Base-by-base conservation (phyloP, 1,284 basidiomycete species). In the Volvariella volvacea region DNA sequence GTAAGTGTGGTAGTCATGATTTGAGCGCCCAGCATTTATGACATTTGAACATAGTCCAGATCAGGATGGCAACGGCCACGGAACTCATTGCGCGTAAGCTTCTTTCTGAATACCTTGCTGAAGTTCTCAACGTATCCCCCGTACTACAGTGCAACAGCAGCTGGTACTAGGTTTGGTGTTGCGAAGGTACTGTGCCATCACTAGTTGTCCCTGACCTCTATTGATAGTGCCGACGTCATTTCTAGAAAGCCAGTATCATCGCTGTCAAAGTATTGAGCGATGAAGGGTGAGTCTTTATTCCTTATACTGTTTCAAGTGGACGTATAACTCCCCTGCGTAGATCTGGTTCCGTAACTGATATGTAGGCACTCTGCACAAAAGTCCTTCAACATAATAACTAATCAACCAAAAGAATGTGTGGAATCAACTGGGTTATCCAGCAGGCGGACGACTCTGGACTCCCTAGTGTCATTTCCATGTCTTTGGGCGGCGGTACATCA, bases 231-330 rank as follows among this genome's bases (percentile, higher is more conserved):
- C 34, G 30, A 43, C 20, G 22, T 16, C 9, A 17, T 7, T 42
- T 21, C 10, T 15, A 42, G 41, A 41, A 50, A 56, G 53, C 58
- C 28, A 55, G 44, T 33, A 25, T 88, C 48, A 74, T 84, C 49
- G 83, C 84, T 39, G 83, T 88, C 67, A 87, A 88, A 68, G 83
- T 87, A n/a, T 73, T 87, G 47, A 75, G 76, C 36, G 72, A 75
- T 45, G 66, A 72, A 15, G 34, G 34, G 34, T 36, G 15, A 6
- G 34, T 43, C 20, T 36, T 9, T 31, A 19, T 14, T 19, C 17
- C 14, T 36, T 28, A 15, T n/a, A n/a, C n/a, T n/a, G n/a, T n/a
- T n/a, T n/a, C n/a, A n/a, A n/a, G n/a, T n/a, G n/a, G n/a, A n/a
- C n/a, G n/a, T n/a, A n/a, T n/a, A n/a, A n/a, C n/a, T n/a, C n/a